These are phyloP conservation scores for Vanilla planifolia DNA, from an alignment of 106 monocot genomes.

Conservation along the genomic window DNA sequence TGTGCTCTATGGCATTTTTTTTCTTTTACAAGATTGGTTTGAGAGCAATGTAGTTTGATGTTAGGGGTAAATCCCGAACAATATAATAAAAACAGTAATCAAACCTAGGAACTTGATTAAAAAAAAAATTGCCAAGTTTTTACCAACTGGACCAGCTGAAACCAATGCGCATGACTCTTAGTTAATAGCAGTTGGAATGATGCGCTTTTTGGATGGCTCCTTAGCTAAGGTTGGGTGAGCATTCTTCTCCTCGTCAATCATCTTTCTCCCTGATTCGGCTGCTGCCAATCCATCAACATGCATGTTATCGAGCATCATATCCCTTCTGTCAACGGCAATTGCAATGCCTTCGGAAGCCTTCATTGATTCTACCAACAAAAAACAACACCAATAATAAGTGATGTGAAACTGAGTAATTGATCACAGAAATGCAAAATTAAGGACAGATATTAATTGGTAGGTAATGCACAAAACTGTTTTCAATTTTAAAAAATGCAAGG, in stretches of 20 bases:
- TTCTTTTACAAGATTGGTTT: too few relatives aligned
- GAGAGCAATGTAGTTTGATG: too few relatives aligned
- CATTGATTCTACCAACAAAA: constrained; percentile 11
- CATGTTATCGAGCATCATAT: constrained; percentile 24
- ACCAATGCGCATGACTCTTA: too few relatives aligned
- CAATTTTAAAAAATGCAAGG: background rate
- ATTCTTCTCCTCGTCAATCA: constrained; percentile 12
- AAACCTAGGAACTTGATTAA: too few relatives aligned
- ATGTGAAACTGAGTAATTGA: background rate
- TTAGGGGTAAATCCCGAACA: too few relatives aligned
- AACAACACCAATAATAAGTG: background rate
- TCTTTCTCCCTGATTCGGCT: constrained; percentile 1
- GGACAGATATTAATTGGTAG: too few relatives aligned
- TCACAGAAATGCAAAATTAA: background rate
- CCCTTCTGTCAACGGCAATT: background rate
- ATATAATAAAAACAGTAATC: too few relatives aligned
- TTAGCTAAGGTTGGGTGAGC: background rate
- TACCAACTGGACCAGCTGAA: too few relatives aligned
- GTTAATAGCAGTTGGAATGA: constrained; percentile 64
- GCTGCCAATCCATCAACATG: constrained; percentile 28
- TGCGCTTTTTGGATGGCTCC: constrained; percentile 55
- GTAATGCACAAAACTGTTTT: too few relatives aligned
- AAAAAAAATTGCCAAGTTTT: too few relatives aligned
- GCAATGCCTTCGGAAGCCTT: constrained; percentile 16
- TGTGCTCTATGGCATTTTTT: too few relatives aligned